Evolutionary conservation across 805 yeast genomes (phyloP).

Genomic region (Saccharomycopsis fibuligera): DNA sequence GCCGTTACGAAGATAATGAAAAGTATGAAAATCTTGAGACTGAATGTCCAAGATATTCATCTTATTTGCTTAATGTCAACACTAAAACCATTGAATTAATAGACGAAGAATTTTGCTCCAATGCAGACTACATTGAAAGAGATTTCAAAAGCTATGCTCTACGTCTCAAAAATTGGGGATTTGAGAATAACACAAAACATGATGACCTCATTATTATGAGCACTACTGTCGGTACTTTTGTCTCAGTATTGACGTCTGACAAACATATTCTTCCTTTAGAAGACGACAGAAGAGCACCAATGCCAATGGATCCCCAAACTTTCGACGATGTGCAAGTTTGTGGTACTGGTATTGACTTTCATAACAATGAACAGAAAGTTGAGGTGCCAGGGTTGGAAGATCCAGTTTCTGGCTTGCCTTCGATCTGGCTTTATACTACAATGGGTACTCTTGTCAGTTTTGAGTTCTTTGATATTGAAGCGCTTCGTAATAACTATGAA

Average conservation of each 20-base stretch:
- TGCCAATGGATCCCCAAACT: slow-evolving; percentile 62
- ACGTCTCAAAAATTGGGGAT: slow-evolving; percentile 8
- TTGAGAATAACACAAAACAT: background rate
- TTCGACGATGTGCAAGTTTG: slow-evolving; percentile 66
- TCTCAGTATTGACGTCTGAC: slow-evolving; percentile 38
- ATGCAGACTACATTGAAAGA: slow-evolving; percentile 1
- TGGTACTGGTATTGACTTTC: slow-evolving; percentile 59
- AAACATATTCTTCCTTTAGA: slow-evolving; percentile 44
- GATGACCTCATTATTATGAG: slow-evolving; percentile 35
- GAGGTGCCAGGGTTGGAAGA: slow-evolving; percentile 7
- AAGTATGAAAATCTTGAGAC: background rate
- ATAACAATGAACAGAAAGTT: background rate
- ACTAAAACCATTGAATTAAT: background rate
- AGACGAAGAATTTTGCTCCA: slow-evolving; percentile 15
- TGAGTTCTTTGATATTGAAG: slow-evolving; percentile 14
- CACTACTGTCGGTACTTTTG: slow-evolving; percentile 60
- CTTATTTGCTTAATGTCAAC: slow-evolving; percentile 1
- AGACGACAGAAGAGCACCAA: slow-evolving; percentile 65
- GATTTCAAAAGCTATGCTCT: slow-evolving; percentile 8
- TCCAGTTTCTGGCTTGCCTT: slow-evolving; percentile 1
- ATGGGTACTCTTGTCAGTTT: slow-evolving; percentile 9
- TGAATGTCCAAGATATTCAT: slow-evolving; percentile 5
- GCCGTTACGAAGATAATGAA: slow-evolving; percentile 1
- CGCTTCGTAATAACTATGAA: background rate
- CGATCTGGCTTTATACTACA: slow-evolving; percentile 11